Conservation (phyloP, 495 filamentous ascomycete genomes). For the Penicillium flavigenum region DNA sequence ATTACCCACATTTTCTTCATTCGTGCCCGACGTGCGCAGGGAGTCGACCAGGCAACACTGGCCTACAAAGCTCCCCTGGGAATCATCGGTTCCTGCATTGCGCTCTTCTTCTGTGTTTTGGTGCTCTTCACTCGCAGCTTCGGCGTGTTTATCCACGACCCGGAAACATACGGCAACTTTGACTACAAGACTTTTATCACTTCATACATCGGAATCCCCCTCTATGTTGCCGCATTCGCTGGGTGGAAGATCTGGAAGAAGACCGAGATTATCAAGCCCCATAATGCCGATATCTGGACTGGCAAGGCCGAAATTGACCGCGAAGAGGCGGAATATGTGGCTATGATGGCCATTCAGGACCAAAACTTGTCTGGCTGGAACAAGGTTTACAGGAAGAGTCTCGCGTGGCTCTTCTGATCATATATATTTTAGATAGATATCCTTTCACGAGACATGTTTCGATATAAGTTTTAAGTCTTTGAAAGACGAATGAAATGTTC, state of each 20-base stretch:
- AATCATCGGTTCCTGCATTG: slow-evolving; percentile 57
- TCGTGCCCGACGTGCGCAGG: slow-evolving; percentile 63
- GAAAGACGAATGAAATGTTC: too few species aligned
- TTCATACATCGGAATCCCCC: slow-evolving; percentile 67
- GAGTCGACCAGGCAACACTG: slow-evolving; percentile 55
- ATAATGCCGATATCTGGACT: slow-evolving; percentile 10
- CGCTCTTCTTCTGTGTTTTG: slow-evolving; percentile 60
- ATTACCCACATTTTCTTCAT: slow-evolving; percentile 72
- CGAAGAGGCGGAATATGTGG: slow-evolving; percentile 1
- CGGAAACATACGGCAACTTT: slow-evolving; percentile 44
- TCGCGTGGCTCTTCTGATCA: neutral
- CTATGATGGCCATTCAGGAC: neutral
- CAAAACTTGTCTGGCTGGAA: neutral
- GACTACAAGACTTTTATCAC: slow-evolving; percentile 68
- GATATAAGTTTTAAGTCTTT: too few species aligned
- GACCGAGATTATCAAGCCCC: slow-evolving; percentile 17
- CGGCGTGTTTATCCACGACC: slow-evolving; percentile 54
- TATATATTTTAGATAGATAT: neutral
- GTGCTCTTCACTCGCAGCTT: slow-evolving; percentile 69
- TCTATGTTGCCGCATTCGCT: slow-evolving; percentile 63
- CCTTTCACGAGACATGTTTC: too few species aligned
- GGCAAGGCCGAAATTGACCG: neutral
- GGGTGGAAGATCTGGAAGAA: slow-evolving; percentile 59
- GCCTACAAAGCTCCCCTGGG: slow-evolving; percentile 68
- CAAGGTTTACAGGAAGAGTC: neutral